phyloP scores from a whole-genome alignment of 129 eudicot species.

The Tanacetum coccineum region DNA sequence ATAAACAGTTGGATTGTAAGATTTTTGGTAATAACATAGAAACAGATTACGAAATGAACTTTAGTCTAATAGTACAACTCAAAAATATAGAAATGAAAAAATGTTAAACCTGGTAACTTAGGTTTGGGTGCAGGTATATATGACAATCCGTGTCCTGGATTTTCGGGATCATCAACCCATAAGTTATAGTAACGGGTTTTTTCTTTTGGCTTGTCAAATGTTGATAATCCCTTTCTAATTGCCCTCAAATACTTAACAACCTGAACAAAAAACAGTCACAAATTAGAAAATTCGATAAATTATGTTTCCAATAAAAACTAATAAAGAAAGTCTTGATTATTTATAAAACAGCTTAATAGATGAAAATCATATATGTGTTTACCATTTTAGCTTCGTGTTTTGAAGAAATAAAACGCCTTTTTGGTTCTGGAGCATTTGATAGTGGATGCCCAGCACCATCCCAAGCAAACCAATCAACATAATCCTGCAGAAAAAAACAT shows the following conservation, averaged over 20 bases:
- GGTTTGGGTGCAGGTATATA: slow-evolving; percentile 93
- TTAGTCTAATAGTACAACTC: neutral
- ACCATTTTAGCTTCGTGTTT: slow-evolving; percentile 91
- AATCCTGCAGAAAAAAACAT: slow-evolving; percentile 53
- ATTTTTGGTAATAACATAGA: neutral
- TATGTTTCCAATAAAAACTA: neutral
- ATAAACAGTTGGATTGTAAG: slow-evolving; percentile 6
- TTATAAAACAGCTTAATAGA: neutral
- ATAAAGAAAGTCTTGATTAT: neutral
- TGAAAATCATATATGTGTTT: slow-evolving; percentile 6
- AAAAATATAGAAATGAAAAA: neutral
- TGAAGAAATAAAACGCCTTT: slow-evolving; percentile 93
- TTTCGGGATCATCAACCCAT: slow-evolving; percentile 90
- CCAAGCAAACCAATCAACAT: slow-evolving; percentile 87
- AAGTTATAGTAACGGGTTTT: slow-evolving; percentile 51
- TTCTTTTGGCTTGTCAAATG: slow-evolving; percentile 82
- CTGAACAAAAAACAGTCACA: slow-evolving; percentile 28
- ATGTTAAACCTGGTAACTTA: slow-evolving; percentile 73
- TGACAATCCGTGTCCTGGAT: slow-evolving; percentile 71
- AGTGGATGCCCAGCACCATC: slow-evolving; percentile 86
- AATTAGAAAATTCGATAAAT: neutral
- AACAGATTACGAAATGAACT: neutral
- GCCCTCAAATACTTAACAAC: slow-evolving; percentile 73
- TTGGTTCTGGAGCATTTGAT: slow-evolving; percentile 97
- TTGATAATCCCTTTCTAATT: slow-evolving; percentile 75